A percentile compares a stretch with the other conserved stretches of the same genome.
Conservation (phyloP, 2,329 filamentous ascomycete genomes). For the Stachybotrys echinatus region DNA sequence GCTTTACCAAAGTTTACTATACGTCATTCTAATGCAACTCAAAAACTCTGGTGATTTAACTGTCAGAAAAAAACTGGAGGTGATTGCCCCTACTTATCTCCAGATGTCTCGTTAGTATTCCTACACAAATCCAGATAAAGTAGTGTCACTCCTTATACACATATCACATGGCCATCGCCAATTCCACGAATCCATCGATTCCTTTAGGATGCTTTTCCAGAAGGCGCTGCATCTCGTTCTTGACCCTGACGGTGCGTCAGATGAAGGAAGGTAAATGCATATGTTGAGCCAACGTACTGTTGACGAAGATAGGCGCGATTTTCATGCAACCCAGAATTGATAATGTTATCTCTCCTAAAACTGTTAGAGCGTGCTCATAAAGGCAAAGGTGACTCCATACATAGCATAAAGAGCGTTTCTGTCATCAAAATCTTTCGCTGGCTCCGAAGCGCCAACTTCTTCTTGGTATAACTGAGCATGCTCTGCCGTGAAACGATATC, state of each 20-base stretch:
- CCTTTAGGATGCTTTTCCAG: constrained; percentile 9
- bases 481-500: neutral
- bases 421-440: constrained; percentile 21
- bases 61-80: too few species aligned
- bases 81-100: too few species aligned
- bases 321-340: constrained; percentile 3
- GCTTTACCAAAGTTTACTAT: too few species aligned
- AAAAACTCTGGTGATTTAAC: too few species aligned
- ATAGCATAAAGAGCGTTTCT: constrained; percentile 20
- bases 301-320: neutral
- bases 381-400: constrained; percentile 7
- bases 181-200: constrained; percentile 6
- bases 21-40: too few species aligned
- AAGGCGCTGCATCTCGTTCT: constrained; percentile 10
- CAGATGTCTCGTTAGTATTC: too few species aligned
- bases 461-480: constrained; percentile 1
- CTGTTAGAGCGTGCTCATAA: neutral
- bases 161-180: too few species aligned
- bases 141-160: too few species aligned
- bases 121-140: too few species aligned
- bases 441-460: constrained; percentile 13
- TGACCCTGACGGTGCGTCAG: constrained; percentile 5
- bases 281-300: constrained; percentile 5
- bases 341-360: constrained; percentile 2
- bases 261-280: neutral